A percentile compares a stretch with the other conserved stretches of the same genome.
These are phyloP conservation scores for Xerocomus spinulosus DNA, from an alignment of 768 basidiomycete species.

Conservation along the genomic window DNA sequence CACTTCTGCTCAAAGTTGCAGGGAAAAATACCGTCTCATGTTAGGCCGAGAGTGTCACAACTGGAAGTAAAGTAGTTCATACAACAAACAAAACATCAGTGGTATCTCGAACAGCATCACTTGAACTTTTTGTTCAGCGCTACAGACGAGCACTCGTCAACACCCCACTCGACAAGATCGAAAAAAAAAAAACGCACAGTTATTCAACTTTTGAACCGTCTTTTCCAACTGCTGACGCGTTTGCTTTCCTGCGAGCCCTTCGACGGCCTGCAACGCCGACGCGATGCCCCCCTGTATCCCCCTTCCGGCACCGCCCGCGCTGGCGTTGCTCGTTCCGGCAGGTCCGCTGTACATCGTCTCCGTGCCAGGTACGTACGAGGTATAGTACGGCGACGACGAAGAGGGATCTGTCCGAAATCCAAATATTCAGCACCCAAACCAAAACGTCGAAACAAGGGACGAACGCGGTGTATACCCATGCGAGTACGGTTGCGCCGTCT, in stretches of 20 bases:
- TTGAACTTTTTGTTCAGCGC: slow-evolving; percentile 6
- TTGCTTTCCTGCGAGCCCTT: slow-evolving; percentile 51
- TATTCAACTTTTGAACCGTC: slow-evolving; percentile 41
- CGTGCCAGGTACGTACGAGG: slow-evolving; percentile 8
- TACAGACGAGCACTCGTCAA: too few relatives aligned
- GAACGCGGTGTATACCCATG: slow-evolving; percentile 32
- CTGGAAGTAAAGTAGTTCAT: too few relatives aligned
- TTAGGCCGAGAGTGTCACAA: too few relatives aligned
- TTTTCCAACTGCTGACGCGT: slow-evolving; percentile 47
- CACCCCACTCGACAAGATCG: neutral
- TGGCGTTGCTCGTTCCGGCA: neutral
- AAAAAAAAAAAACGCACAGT: slow-evolving; percentile 40
- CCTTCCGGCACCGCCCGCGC: neutral
- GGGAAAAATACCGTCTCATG: too few relatives aligned
- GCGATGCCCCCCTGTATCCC: slow-evolving; percentile 21
- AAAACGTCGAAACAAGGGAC: slow-evolving; percentile 10
- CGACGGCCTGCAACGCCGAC: slow-evolving; percentile 46
- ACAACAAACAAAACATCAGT: too few relatives aligned
- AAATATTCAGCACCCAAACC: neutral
- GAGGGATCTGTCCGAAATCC: neutral
- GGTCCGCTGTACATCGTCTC: neutral
- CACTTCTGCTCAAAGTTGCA: too few relatives aligned
- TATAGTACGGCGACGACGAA: slow-evolving; percentile 8
- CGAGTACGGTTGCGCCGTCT: neutral
- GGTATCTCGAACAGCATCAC: neutral